phyloP scores from a whole-genome alignment of 2,329 filamentous ascomycete genomes.

The Fonsecaea multimorphosa region DNA sequence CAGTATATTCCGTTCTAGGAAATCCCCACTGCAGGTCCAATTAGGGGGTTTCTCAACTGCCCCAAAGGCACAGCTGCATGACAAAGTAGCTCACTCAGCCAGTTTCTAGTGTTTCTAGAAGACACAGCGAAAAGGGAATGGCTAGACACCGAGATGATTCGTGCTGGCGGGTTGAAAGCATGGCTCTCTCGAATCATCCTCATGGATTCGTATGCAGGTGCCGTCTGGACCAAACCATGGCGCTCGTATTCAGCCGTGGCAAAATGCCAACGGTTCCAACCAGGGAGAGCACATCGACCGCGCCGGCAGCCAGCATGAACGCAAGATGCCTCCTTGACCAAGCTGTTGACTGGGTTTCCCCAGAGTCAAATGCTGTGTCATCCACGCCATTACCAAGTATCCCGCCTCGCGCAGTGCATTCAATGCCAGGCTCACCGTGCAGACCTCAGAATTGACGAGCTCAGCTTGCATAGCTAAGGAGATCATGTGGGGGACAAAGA shows the following conservation, averaged over 20 bases:
- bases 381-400: neutral
- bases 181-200: neutral
- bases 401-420: neutral
- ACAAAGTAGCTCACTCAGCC: slow-evolving; percentile 24
- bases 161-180: neutral
- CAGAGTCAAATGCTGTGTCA: neutral
- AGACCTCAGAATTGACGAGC: neutral
- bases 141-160: neutral
- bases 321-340: neutral
- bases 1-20: slow-evolving; percentile 16
- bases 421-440: neutral
- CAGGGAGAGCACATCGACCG: neutral
- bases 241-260: neutral
- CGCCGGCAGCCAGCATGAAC: neutral
- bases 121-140: neutral
- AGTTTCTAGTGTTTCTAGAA: slow-evolving; percentile 16
- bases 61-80: neutral
- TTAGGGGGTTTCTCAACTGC: neutral
- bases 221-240: neutral
- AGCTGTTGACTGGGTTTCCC: neutral
- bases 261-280: neutral
- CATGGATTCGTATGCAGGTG: neutral
- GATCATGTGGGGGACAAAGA: neutral
- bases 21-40: slow-evolving; percentile 6
- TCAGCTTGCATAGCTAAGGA: neutral